These are phyloP conservation scores for Sporobolomyces pararoseus DNA, from an alignment of 768 basidiomycete species.

Conservation along the genomic window DNA sequence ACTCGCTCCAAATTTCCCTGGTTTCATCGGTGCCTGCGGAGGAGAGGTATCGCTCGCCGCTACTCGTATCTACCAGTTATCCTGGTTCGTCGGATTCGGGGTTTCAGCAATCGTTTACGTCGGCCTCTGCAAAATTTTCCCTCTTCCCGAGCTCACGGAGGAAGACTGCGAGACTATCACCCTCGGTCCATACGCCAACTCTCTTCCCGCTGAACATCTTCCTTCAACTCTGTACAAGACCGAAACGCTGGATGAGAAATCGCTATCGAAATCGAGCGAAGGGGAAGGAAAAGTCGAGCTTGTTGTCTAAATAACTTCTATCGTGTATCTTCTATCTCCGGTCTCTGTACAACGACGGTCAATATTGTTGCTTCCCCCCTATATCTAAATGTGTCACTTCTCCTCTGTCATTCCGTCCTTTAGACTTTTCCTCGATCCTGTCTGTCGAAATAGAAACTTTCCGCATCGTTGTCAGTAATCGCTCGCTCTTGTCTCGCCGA, in stretches of 20 bases:
- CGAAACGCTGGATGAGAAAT: constrained; percentile 9
- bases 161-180: constrained; percentile 34
- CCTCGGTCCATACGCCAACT: constrained; percentile 15
- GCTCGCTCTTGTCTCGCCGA: too few relatives aligned
- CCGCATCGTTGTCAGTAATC: too few relatives aligned
- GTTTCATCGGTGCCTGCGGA: constrained; percentile 71
- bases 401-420: too few relatives aligned
- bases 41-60: constrained; percentile 63
- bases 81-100: constrained; percentile 80
- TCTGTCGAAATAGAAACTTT: too few relatives aligned
- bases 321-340: too few relatives aligned
- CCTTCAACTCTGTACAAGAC: not conserved
- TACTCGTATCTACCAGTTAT: constrained; percentile 67
- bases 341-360: too few relatives aligned
- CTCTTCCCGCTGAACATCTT: not conserved
- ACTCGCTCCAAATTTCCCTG: constrained; percentile 76
- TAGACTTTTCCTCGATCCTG: too few relatives aligned
- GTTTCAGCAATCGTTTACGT: constrained; percentile 65
- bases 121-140: constrained; percentile 60
- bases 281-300: constrained; percentile 17
- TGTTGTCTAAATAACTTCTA: not conserved
- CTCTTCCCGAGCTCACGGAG: constrained; percentile 56
- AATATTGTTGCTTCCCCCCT: too few relatives aligned
- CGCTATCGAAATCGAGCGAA: constrained; percentile 2
- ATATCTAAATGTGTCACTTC: too few relatives aligned